phyloP scores from a whole-genome alignment of 2,329 filamentous ascomycete genomes.

The Trichoderma lentiforme region DNA sequence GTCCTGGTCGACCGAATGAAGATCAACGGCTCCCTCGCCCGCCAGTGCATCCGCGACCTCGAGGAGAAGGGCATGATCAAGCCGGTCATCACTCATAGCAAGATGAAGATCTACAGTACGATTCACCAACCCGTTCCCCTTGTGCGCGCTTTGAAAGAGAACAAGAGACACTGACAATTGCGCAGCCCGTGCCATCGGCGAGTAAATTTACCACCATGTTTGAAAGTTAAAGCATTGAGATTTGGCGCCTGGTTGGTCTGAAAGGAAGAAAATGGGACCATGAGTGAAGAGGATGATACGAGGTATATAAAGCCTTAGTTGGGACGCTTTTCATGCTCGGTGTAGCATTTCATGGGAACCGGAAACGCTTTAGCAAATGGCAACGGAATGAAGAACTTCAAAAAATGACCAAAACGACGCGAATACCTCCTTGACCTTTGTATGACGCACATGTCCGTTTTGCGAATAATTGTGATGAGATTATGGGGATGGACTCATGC shows the following conservation, averaged over 20 bases:
- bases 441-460: constrained; percentile 1
- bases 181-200: constrained; percentile 59
- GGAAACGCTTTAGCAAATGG: constrained; percentile 38
- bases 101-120: constrained; percentile 96
- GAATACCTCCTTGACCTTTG: background rate
- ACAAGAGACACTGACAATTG: constrained; percentile 29
- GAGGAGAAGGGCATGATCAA: constrained; percentile 99
- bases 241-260: constrained; percentile 39
- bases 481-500: background rate
- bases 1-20: constrained; percentile 99
- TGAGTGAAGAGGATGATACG: constrained; percentile 35
- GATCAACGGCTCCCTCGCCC: constrained; percentile 98
- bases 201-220: constrained; percentile 36
- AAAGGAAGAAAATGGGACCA: constrained; percentile 34
- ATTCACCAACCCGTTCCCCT: constrained; percentile 21
- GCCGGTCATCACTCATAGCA: constrained; percentile 94
- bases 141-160: background rate
- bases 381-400: constrained; percentile 39
- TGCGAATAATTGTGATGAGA: background rate
- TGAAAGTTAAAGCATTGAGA: constrained; percentile 34
- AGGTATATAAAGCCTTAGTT: constrained; percentile 35
- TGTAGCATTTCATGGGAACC: constrained; percentile 37
- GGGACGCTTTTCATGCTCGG: constrained; percentile 41
- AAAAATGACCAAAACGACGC: constrained; percentile 23
- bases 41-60: constrained; percentile 83